Conservation (phyloP, 2,329 filamentous ascomycete species). For the Zasmidium cellare region DNA sequence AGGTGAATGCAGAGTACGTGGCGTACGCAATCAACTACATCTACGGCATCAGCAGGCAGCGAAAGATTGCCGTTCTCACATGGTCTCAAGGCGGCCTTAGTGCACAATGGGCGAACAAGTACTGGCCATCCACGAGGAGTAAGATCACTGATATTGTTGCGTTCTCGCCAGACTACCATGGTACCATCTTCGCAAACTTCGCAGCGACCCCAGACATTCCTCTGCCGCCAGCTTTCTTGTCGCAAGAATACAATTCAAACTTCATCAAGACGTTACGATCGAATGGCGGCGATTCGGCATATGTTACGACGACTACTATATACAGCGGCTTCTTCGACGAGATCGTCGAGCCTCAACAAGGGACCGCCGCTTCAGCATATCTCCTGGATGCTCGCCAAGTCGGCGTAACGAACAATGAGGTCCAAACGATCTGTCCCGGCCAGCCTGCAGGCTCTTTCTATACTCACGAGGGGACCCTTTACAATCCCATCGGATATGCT, state of each 20-base stretch:
- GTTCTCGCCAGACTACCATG: conserved; percentile 54
- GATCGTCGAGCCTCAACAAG: conserved; percentile 52
- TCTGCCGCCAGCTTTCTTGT: conserved; percentile 46
- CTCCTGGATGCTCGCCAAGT: conserved; percentile 44
- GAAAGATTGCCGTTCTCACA: conserved; percentile 45
- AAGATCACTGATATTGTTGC: conserved; percentile 51
- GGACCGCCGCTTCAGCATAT: conserved; percentile 47
- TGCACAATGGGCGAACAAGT: conserved; percentile 58
- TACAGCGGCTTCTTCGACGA: conserved; percentile 52
- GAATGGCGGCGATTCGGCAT: conserved; percentile 51
- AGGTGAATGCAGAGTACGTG: conserved; percentile 55
- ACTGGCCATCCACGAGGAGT: conserved; percentile 53
- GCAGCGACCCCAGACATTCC: conserved; percentile 44
- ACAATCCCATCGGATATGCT: conserved; percentile 48
- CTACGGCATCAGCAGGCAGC: conserved; percentile 38
- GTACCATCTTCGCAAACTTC: conserved; percentile 42
- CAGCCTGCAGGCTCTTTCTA: conserved; percentile 48
- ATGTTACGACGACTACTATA: conserved; percentile 56
- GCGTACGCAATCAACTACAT: conserved; percentile 61
- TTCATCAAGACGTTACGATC: conserved; percentile 45
- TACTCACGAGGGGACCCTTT: conserved; percentile 53
- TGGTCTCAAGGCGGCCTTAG: conserved; percentile 58
- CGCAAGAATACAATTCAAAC: conserved; percentile 48
- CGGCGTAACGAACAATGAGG: conserved; percentile 52
- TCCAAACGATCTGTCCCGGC: conserved; percentile 44